Percentiles rank a stretch among this genome's conserved stretches.
These are phyloP conservation scores for Aspergillus jensenii DNA, from an alignment of 2,329 filamentous ascomycete genomes.

Conservation along the genomic window DNA sequence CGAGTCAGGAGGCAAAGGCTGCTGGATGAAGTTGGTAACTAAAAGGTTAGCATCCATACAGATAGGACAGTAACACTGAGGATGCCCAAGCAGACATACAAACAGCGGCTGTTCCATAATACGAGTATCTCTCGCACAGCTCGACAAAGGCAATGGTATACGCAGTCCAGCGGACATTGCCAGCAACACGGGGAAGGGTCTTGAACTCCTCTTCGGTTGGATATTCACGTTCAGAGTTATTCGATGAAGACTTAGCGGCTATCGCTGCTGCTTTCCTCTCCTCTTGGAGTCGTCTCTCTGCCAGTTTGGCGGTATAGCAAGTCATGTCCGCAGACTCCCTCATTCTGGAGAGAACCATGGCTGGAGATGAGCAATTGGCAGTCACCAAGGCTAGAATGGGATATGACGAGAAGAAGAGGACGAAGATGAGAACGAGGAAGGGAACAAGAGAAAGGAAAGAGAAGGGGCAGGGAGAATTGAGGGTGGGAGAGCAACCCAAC, in stretches of 20 bases:
- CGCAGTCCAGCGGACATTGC: constrained; percentile 60
- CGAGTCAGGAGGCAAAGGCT: constrained; percentile 54
- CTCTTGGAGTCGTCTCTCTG: not conserved
- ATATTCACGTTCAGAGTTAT: constrained; percentile 11
- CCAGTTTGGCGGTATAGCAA: not conserved
- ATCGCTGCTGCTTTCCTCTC: constrained; percentile 4
- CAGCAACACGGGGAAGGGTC: constrained; percentile 38
- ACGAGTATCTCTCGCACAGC: constrained; percentile 74
- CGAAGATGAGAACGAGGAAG: not conserved
- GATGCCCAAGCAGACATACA: constrained; percentile 47
- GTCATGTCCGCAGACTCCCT: not conserved
- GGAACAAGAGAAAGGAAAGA: not conserved
- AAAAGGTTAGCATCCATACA: not conserved
- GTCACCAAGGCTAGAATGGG: not conserved
- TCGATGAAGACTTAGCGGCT: not conserved
- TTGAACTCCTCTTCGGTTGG: constrained; percentile 37
- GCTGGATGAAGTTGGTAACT: constrained; percentile 64
- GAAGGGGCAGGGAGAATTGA: not conserved
- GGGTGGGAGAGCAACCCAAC: not conserved
- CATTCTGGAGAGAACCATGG: not conserved
- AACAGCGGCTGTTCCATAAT: constrained; percentile 69
- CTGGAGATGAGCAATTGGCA: not conserved
- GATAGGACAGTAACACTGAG: not conserved
- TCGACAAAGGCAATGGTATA: constrained; percentile 73
- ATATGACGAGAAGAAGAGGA: not conserved